These are phyloP conservation scores for Pterulicium gracile DNA, from an alignment of 1,284 basidiomycete species.

Conservation along the genomic window DNA sequence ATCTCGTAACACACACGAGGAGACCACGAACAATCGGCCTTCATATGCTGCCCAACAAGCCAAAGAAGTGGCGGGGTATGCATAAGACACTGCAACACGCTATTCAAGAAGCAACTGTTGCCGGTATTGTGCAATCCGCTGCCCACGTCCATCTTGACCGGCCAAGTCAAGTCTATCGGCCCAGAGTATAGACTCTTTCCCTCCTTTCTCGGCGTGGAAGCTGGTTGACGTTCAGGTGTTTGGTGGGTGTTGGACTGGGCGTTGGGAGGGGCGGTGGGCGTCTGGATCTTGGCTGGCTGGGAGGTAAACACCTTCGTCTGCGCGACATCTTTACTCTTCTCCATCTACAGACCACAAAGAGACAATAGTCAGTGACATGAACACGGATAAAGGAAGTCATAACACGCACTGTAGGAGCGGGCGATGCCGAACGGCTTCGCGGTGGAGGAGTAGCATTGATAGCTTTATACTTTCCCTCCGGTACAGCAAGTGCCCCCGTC, in stretches of 20 bases:
- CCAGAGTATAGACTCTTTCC: slow-evolving; percentile 39
- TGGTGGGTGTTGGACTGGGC: slow-evolving; percentile 34
- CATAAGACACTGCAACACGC: slow-evolving; percentile 86
- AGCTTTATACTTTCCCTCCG: slow-evolving; percentile 66
- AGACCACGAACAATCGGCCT: slow-evolving; percentile 34
- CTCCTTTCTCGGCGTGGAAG: too few species aligned
- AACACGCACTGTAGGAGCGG: too few species aligned
- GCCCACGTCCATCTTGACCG: slow-evolving; percentile 30
- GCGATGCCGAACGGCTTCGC: too few species aligned
- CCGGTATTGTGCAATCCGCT: slow-evolving; percentile 84
- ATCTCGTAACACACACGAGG: too few species aligned
- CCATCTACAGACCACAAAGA: too few species aligned
- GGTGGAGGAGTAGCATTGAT: slow-evolving; percentile 53
- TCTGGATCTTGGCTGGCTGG: too few species aligned
- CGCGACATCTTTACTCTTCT: too few species aligned
- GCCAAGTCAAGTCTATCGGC: slow-evolving; percentile 50
- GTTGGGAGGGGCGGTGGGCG: slow-evolving; percentile 36
- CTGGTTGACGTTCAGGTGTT: too few species aligned
- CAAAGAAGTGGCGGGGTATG: slow-evolving; percentile 88
- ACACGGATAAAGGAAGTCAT: too few species aligned
- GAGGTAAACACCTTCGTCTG: too few species aligned
- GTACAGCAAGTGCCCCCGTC: slow-evolving; percentile 53
- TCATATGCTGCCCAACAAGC: slow-evolving; percentile 49
- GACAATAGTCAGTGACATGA: too few species aligned
- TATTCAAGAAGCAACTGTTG: slow-evolving; percentile 97